Conservation (phyloP, 495 filamentous ascomycete genomes). For the Hypoxylon subgilvum region DNA sequence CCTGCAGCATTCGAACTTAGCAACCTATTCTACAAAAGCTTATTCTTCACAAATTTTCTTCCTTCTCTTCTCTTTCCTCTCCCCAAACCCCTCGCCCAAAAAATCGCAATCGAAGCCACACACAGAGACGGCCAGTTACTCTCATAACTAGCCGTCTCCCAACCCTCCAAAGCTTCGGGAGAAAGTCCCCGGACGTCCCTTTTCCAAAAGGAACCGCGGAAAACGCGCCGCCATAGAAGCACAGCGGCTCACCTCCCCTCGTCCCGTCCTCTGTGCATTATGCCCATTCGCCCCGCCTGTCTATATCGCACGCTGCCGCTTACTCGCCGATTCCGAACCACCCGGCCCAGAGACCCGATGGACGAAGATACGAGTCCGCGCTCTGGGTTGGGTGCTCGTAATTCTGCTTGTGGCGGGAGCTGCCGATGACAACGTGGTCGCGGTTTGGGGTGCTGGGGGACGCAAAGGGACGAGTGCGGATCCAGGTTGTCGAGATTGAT, state of each 20-base stretch:
- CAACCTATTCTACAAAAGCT: conserved; percentile 1
- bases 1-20: too few species aligned
- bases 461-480: conserved; percentile 52
- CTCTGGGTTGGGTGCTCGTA: conserved; percentile 49
- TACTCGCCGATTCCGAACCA: conserved; percentile 25
- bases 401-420: conserved; percentile 46
- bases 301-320: conserved; percentile 40
- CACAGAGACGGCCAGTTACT: conserved; percentile 70
- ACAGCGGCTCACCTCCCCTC: conserved; percentile 66
- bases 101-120: conserved; percentile 99
- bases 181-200: conserved; percentile 99
- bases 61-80: conserved; percentile 47
- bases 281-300: conserved; percentile 52
- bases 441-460: conserved; percentile 41
- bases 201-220: conserved; percentile 74
- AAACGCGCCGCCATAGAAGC: conserved; percentile 99
- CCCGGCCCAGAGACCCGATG: conserved; percentile 58
- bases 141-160: conserved; percentile 43
- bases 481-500: conserved; percentile 87
- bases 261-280: conserved; percentile 68
- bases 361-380: conserved; percentile 90
- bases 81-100: conserved; percentile 88
- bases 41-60: not conserved
- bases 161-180: conserved; percentile 80
- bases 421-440: conserved; percentile 49